Conservation (phyloP, 768 basidiomycete genomes). For the Lyophyllum shimeji region DNA sequence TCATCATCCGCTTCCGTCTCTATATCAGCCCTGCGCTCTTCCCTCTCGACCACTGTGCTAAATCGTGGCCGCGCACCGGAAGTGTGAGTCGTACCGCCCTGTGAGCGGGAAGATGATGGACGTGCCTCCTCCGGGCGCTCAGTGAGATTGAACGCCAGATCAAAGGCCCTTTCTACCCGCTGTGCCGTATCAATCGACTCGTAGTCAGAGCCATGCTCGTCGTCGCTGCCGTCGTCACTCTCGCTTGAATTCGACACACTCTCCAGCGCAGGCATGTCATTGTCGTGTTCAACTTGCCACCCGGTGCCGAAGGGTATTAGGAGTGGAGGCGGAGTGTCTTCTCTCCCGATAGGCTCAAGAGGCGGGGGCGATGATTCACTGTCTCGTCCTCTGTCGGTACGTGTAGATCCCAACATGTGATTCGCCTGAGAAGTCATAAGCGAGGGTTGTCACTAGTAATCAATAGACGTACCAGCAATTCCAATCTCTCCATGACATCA, state of each 20-base stretch:
- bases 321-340: conserved; percentile 5
- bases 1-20: conserved; percentile 1
- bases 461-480: conserved; percentile 26
- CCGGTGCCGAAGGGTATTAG: not conserved
- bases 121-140: not conserved
- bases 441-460: not conserved
- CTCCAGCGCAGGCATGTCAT: conserved; percentile 37
- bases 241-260: conserved; percentile 36
- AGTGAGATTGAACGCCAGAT: not conserved
- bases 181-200: not conserved
- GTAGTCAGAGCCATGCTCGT: conserved; percentile 3
- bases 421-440: conserved; percentile 25
- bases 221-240: conserved; percentile 19
- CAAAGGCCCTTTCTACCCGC: not conserved
- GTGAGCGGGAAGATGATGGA: not conserved
- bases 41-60: conserved; percentile 13
- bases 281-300: conserved; percentile 18
- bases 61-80: conserved; percentile 10
- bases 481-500: conserved; percentile 28
- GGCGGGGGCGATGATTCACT: conserved; percentile 6
- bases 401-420: conserved; percentile 29
- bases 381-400: conserved; percentile 7
- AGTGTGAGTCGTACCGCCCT: not conserved
- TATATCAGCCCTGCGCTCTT: not conserved
- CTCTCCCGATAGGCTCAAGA: conserved; percentile 8